These are phyloP conservation scores for Mortierella sp. DNA, from an alignment of 371 early-diverging fungal species.

Conservation along the genomic window DNA sequence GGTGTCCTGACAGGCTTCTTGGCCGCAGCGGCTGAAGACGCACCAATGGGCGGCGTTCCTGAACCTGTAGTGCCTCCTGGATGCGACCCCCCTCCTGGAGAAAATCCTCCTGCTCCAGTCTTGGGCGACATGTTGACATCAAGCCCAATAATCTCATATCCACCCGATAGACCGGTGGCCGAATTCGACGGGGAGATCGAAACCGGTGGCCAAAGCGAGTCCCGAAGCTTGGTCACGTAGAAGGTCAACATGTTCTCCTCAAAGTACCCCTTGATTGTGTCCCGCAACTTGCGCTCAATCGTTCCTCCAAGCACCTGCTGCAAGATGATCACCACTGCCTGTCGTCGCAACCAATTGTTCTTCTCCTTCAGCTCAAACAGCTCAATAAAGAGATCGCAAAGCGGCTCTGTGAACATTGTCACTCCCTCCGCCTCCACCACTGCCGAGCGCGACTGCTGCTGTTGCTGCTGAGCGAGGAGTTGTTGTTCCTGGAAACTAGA, in stretches of 20 bases:
- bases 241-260: slow-evolving; percentile 55
- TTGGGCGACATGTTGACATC: slow-evolving; percentile 18
- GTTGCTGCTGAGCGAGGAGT: slow-evolving; percentile 14
- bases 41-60: neutral
- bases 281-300: slow-evolving; percentile 76
- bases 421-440: slow-evolving; percentile 65
- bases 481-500: slow-evolving; percentile 25
- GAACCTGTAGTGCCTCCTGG: neutral
- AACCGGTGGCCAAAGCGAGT: slow-evolving; percentile 42
- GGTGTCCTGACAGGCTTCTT: slow-evolving; percentile 59
- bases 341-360: slow-evolving; percentile 90
- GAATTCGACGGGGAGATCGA: neutral
- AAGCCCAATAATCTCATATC: slow-evolving; percentile 27
- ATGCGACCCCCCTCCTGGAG: neutral
- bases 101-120: neutral
- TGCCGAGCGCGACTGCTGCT: slow-evolving; percentile 23
- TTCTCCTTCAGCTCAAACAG: slow-evolving; percentile 88
- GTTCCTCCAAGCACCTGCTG: slow-evolving; percentile 90
- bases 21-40: neutral
- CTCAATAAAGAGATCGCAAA: slow-evolving; percentile 89
- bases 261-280: slow-evolving; percentile 43
- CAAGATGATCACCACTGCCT: slow-evolving; percentile 86
- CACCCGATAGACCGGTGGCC: slow-evolving; percentile 7
- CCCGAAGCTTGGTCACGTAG: slow-evolving; percentile 44
- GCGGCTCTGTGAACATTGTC: slow-evolving; percentile 74